A percentile compares a stretch with the other conserved stretches of the same genome.
Evolutionary conservation across 1,284 basidiomycete species (phyloP).

Genomic region (Ustilago trichophora): DNA sequence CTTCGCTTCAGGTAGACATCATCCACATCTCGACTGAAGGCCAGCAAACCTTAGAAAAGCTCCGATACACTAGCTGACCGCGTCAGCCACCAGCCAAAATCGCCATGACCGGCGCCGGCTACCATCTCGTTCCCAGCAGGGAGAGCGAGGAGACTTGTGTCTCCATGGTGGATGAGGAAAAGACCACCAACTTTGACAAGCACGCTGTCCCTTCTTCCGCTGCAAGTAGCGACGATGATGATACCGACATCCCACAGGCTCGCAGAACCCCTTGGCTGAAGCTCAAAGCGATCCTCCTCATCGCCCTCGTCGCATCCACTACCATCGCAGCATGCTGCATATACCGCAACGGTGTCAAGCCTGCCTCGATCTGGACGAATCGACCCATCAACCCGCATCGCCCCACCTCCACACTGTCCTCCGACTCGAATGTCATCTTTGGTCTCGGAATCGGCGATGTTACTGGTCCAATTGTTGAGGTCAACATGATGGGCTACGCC

Average conservation of each 20-base stretch:
- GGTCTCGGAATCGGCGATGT: slow-evolving; percentile 76
- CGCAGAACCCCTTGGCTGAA: slow-evolving; percentile 8
- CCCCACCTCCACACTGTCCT: neutral
- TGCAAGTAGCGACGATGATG: neutral
- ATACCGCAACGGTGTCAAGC: slow-evolving; percentile 6
- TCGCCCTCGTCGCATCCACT: slow-evolving; percentile 15
- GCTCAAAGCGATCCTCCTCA: slow-evolving; percentile 18
- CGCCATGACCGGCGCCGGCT: slow-evolving; percentile 35
- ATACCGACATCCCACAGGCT: neutral
- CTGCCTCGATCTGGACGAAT: slow-evolving; percentile 1
- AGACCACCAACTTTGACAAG: slow-evolving; percentile 1
- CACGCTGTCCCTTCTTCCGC: neutral
- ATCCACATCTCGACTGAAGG: neutral
- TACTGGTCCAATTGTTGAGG: slow-evolving; percentile 72
- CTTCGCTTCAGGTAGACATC: no score
- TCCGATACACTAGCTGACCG: neutral
- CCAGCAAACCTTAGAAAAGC: neutral
- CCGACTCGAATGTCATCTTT: slow-evolving; percentile 24
- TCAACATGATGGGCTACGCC: slow-evolving; percentile 76
- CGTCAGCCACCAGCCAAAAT: slow-evolving; percentile 2
- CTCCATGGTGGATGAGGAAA: slow-evolving; percentile 7
- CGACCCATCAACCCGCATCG: neutral
- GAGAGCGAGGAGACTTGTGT: slow-evolving; percentile 38
- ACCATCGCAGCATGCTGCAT: slow-evolving; percentile 18
- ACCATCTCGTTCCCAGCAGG: slow-evolving; percentile 27